Evolutionary conservation across 495 filamentous ascomycete species (phyloP).

Genomic region (Neurospora sp.): DNA sequence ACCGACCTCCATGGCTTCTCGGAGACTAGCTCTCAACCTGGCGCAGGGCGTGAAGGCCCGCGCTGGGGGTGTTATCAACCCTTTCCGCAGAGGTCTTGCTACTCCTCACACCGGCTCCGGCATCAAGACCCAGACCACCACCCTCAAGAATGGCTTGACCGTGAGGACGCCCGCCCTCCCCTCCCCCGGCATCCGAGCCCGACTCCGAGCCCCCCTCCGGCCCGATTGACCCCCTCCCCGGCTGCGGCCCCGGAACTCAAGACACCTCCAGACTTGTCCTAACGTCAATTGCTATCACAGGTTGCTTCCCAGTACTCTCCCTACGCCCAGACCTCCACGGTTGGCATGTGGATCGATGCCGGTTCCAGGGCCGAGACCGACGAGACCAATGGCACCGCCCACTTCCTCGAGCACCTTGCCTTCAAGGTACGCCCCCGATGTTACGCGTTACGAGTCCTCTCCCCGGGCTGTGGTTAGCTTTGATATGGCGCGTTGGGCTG

Average conservation of each 20-base stretch:
- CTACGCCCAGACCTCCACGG: slow-evolving; percentile 96
- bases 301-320: slow-evolving; percentile 97
- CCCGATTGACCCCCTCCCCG: slow-evolving; percentile 20
- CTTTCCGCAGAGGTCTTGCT: slow-evolving; percentile 73
- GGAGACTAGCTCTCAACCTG: slow-evolving; percentile 83
- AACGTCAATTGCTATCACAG: slow-evolving; percentile 42
- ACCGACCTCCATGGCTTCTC: slow-evolving; percentile 72
- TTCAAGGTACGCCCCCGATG: slow-evolving; percentile 67
- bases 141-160: slow-evolving; percentile 92
- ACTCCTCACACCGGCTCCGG: slow-evolving; percentile 53
- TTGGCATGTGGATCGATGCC: slow-evolving; percentile 99
- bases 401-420: slow-evolving; percentile 98
- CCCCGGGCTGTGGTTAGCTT: not conserved
- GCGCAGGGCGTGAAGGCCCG: slow-evolving; percentile 77
- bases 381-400: slow-evolving; percentile 96
- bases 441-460: not conserved
- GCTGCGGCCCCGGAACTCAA: not conserved
- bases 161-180: slow-evolving; percentile 42
- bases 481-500: not conserved
- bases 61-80: slow-evolving; percentile 57
- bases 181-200: not conserved
- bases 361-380: slow-evolving; percentile 96
- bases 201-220: not conserved
- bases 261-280: slow-evolving; percentile 11
- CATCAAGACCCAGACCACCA: slow-evolving; percentile 86